Base-by-base conservation (phyloP, 2,329 filamentous ascomycete genomes). In the Claviceps pusilla region DNA sequence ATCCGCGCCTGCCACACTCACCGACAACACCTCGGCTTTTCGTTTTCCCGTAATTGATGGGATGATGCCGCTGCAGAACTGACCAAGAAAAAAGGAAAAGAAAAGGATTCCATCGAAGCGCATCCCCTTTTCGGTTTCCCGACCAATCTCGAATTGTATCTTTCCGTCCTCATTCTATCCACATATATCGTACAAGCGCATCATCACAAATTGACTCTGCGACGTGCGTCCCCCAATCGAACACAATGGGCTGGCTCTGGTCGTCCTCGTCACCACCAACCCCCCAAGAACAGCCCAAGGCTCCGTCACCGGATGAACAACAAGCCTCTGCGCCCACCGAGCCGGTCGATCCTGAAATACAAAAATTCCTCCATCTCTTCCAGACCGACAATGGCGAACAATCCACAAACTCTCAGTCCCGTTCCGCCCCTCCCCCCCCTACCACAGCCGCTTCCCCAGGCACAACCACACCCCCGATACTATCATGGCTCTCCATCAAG, bases 211-310 rank as follows among this genome's bases (percentile, higher is more conserved):
- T 12, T 14, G 7, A 50, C 14, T 16, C 33, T n/a, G 7, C 46
- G 1, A 11, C 9, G 10, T 19, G n/a, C 14, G 5, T 45, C 10
- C 39, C 11, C 4, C 33, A 33, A 4, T 9, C 50, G 16, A 11
- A 5, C 61, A 69, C 54, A 58, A 84, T 84, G 80, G 79, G 79
- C 59, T 84, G 80, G 80, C 70, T 82, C 57, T 83, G 79, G 78
- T 71, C 76, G 56, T 71, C 69, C 6, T 58, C 67, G 14, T 62
- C 67, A 24, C 47, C 19, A 24, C 31, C 47, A n/a, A 11, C n/a
- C 61, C 68, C 10, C 28, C 47, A 42, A 42, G 46, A 64, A 50
- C 60, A 64, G 50, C 53, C 59, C 52, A 43, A 60, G 24, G 47
- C 62, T 45, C 57, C 60, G 11, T 33, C 47, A 37, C 37, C 54